A percentile compares a stretch with the other conserved stretches of the same genome.
phyloP scores from a whole-genome alignment of 2,329 filamentous ascomycete species.

The Penicillium sp. region DNA sequence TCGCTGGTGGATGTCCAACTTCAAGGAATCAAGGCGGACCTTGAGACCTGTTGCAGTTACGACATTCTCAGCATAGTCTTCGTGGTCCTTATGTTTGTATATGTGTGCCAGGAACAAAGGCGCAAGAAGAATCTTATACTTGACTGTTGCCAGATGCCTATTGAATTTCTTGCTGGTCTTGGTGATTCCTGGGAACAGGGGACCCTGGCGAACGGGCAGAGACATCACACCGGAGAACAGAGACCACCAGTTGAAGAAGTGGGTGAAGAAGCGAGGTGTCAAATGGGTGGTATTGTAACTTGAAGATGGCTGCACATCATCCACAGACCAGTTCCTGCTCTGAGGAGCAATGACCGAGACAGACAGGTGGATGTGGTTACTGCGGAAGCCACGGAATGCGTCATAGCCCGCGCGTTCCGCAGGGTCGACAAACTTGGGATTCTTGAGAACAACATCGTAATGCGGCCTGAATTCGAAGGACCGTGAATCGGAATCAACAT shows the following conservation, averaged over 20 bases:
- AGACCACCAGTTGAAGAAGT: slow-evolving; percentile 98
- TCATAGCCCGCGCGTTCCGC: slow-evolving; percentile 69
- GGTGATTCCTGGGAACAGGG: slow-evolving; percentile 86
- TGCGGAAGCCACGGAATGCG: slow-evolving; percentile 95
- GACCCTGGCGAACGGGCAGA: slow-evolving; percentile 88
- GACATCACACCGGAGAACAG: slow-evolving; percentile 95
- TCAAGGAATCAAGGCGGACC: slow-evolving; percentile 92
- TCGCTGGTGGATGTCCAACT: slow-evolving; percentile 92
- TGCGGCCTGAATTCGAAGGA: slow-evolving; percentile 91
- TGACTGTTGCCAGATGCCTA: slow-evolving; percentile 94
- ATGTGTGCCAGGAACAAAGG: slow-evolving; percentile 95
- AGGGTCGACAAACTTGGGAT: slow-evolving; percentile 71
- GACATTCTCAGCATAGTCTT: slow-evolving; percentile 76
- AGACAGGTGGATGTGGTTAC: slow-evolving; percentile 94
- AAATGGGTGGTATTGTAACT: slow-evolving; percentile 98
- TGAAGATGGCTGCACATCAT: slow-evolving; percentile 73
- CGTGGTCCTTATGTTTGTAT: slow-evolving; percentile 96
- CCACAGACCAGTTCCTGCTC: slow-evolving; percentile 81
- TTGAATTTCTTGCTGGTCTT: slow-evolving; percentile 99
- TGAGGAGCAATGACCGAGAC: slow-evolving; percentile 86
- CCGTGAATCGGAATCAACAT: slow-evolving; percentile 70
- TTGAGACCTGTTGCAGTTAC: slow-evolving; percentile 96
- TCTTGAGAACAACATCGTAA: slow-evolving; percentile 85
- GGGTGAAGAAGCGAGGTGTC: slow-evolving; percentile 93
- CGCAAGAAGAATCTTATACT: slow-evolving; percentile 91